Percentiles rank a stretch among this genome's conserved stretches.
These are phyloP conservation scores for Boechera divaricarpa DNA, from an alignment of 345 rosid species.

Conservation along the genomic window DNA sequence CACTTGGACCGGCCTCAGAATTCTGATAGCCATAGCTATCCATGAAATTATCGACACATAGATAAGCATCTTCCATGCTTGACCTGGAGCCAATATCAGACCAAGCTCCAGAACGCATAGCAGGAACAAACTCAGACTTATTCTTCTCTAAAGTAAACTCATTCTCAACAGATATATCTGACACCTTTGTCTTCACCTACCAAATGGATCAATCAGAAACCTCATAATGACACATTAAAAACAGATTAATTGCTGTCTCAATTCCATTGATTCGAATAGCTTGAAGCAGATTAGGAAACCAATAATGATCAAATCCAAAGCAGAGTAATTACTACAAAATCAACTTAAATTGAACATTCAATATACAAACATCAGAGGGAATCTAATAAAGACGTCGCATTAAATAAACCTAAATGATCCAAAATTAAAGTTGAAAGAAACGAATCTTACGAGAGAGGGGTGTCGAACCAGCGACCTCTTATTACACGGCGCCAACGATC, in stretches of 20 bases:
- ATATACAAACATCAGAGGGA: background rate
- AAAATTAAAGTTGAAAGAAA: conserved; percentile 3
- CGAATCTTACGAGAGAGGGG: conserved; percentile 66
- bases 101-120: conserved; percentile 86
- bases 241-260: background rate
- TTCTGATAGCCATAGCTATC: conserved; percentile 55
- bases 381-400: background rate
- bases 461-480: conserved; percentile 74
- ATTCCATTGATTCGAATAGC: background rate
- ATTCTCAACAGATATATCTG: conserved; percentile 52
- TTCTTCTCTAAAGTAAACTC: conserved; percentile 47
- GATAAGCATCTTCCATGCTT: conserved; percentile 84
- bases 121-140: conserved; percentile 57
- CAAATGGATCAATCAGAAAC: conserved; percentile 38
- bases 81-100: conserved; percentile 70
- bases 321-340: background rate
- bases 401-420: background rate
- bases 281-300: conserved; percentile 19
- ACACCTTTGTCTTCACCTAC: conserved; percentile 66
- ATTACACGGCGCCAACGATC: conserved; percentile 44
- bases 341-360: conserved; percentile 1
- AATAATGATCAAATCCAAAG: conserved; percentile 8
- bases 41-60: conserved; percentile 67
- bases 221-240: conserved; percentile 8
- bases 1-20: conserved; percentile 58